These are phyloP conservation scores for Neurospora africana DNA, from an alignment of 495 filamentous ascomycete genomes.

Conservation along the genomic window DNA sequence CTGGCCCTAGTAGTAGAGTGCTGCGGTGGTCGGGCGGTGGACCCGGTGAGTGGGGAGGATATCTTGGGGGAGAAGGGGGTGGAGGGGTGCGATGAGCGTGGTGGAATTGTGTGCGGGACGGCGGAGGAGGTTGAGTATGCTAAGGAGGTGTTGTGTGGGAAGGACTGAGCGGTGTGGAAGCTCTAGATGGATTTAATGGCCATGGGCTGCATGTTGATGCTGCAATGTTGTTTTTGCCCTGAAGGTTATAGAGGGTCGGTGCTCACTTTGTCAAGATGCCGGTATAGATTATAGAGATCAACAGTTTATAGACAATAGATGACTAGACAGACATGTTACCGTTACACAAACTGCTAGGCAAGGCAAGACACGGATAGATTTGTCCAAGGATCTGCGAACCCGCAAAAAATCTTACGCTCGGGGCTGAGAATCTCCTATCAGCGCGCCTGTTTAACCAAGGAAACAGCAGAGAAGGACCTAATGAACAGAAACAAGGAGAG, in stretches of 20 bases:
- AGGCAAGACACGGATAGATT: neutral
- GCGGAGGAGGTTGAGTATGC: conserved; percentile 30
- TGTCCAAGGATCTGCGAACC: neutral
- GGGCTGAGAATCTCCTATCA: neutral
- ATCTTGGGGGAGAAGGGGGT: conserved; percentile 26
- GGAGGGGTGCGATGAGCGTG: conserved; percentile 32
- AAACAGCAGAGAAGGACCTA: neutral
- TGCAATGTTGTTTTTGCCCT: neutral
- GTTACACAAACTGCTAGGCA: neutral
- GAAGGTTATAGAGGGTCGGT: neutral
- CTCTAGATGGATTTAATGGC: neutral
- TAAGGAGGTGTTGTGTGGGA: neutral
- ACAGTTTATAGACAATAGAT: neutral
- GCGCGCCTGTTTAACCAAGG: neutral
- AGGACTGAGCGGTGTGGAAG: neutral
- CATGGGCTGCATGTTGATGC: neutral
- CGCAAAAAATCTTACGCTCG: neutral
- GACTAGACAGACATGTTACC: neutral
- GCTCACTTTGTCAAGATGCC: neutral
- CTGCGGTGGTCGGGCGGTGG: conserved; percentile 37
- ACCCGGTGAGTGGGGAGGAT: conserved; percentile 26
- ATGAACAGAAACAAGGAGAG: neutral
- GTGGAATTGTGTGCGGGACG: conserved; percentile 39
- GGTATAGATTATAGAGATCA: neutral
- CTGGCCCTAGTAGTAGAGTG: conserved; percentile 43